Evolutionary conservation across 208 protist species (phyloP).

Genomic region (Phytomonas sp.): DNA sequence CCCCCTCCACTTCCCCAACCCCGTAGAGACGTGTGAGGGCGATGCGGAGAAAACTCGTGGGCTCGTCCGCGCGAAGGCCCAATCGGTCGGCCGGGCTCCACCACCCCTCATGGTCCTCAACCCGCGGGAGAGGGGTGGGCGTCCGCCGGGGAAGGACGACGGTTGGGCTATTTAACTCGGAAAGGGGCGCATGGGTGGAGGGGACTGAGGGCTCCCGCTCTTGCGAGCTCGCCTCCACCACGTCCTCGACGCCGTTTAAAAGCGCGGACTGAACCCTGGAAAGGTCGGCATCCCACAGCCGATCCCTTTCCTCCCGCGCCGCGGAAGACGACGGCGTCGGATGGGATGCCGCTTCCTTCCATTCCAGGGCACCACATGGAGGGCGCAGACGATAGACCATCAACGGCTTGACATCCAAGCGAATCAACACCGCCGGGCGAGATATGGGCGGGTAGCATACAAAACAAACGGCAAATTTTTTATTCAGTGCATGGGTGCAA

Average conservation of each 20-base stretch:
- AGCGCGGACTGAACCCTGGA: neutral
- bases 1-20: neutral
- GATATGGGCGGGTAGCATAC: neutral
- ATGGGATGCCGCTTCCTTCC: neutral
- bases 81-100: neutral
- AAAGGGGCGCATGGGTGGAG: no score
- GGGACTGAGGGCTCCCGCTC: no score
- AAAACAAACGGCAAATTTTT: neutral
- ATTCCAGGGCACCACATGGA: neutral
- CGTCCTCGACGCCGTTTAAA: neutral
- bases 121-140: no score
- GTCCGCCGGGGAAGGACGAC: neutral
- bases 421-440: neutral
- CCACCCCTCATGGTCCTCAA: neutral
- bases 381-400: neutral
- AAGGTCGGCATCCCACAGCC: neutral
- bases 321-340: neutral
- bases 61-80: slow-evolving; percentile 37
- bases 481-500: neutral
- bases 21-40: slow-evolving; percentile 23
- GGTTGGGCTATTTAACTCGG: no score
- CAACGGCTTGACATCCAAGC: slow-evolving; percentile 1
- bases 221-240: neutral
- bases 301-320: neutral
- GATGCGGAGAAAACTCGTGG: slow-evolving; percentile 31